Percentiles rank a stretch among this genome's conserved stretches.
These are phyloP conservation scores for Apiospora pterosperma DNA, from an alignment of 2,329 filamentous ascomycete genomes.

Conservation along the genomic window DNA sequence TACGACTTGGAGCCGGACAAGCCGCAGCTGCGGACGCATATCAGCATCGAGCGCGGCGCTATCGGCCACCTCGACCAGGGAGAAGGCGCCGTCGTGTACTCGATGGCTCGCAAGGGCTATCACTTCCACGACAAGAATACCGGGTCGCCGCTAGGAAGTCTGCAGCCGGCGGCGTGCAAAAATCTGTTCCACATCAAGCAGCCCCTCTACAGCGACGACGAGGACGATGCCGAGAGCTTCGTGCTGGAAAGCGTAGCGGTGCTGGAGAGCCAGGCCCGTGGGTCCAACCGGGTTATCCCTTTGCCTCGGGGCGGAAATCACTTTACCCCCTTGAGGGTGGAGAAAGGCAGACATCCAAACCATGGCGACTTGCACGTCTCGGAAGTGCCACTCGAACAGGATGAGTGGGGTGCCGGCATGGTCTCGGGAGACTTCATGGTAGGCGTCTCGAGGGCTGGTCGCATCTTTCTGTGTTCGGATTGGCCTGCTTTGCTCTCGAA, in stretches of 20 bases:
- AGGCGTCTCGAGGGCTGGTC: constrained; percentile 38
- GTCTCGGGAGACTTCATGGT: constrained; percentile 36
- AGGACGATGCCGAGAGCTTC: constrained; percentile 15
- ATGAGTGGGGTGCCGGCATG: constrained; percentile 47
- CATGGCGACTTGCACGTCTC: constrained; percentile 11
- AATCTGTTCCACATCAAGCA: neutral
- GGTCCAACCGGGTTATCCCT: constrained; percentile 1
- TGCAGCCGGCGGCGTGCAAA: constrained; percentile 22
- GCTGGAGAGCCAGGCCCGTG: neutral
- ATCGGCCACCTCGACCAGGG: constrained; percentile 42
- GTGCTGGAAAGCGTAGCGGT: neutral
- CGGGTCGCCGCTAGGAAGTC: constrained; percentile 32
- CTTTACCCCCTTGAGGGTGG: constrained; percentile 23
- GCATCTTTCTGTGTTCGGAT: constrained; percentile 39
- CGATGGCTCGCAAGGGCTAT: constrained; percentile 38
- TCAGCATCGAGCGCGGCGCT: constrained; percentile 36
- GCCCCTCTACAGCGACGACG: neutral
- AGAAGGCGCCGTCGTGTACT: constrained; percentile 37
- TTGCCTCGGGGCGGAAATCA: constrained; percentile 13
- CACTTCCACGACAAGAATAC: constrained; percentile 37
- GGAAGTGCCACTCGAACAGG: constrained; percentile 27
- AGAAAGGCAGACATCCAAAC: constrained; percentile 13
- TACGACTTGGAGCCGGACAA: constrained; percentile 34
- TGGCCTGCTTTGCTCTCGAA: constrained; percentile 34
- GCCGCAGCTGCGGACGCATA: constrained; percentile 28